Percentiles rank a stretch among this genome's conserved stretches.
Conservation (phyloP, 2,329 filamentous ascomycete genomes). For the Aspergillus udagawae region DNA sequence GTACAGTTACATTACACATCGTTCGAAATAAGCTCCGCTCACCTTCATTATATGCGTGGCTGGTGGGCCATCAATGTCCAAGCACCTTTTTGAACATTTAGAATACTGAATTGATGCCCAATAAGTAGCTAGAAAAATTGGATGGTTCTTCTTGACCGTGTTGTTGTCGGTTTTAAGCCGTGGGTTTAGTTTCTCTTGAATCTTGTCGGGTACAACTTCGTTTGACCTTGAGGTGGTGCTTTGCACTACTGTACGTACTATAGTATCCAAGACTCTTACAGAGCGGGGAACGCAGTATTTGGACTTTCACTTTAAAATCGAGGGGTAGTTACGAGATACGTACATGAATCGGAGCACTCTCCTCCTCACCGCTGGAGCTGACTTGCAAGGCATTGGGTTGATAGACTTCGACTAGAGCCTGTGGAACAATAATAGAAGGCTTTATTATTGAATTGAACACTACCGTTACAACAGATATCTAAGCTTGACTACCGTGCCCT, state of each 20-base stretch:
- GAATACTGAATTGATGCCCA: background rate
- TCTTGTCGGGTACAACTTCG: background rate
- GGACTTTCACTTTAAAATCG: background rate
- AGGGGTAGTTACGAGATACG: background rate
- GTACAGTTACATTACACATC: background rate
- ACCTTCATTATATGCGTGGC: background rate
- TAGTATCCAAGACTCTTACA: background rate
- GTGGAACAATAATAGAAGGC: background rate
- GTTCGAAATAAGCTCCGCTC: background rate
- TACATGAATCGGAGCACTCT: constrained; percentile 7
- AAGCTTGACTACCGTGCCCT: background rate
- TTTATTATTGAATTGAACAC: background rate
- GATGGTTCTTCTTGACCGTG: background rate
- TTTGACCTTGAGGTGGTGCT: background rate
- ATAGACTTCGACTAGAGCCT: background rate
- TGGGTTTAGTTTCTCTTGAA: background rate
- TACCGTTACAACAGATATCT: background rate
- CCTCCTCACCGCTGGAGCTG: constrained; percentile 1
- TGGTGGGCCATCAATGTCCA: background rate
- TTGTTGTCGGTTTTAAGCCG: background rate
- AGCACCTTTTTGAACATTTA: background rate
- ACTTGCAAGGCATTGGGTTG: background rate
- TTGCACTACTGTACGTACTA: background rate
- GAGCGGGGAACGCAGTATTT: background rate
- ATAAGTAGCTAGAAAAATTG: background rate